Percentiles rank a stretch among this genome's conserved stretches.
These are phyloP conservation scores for Gossypium lobatum DNA, from an alignment of 441 rosid genomes.

Conservation along the genomic window DNA sequence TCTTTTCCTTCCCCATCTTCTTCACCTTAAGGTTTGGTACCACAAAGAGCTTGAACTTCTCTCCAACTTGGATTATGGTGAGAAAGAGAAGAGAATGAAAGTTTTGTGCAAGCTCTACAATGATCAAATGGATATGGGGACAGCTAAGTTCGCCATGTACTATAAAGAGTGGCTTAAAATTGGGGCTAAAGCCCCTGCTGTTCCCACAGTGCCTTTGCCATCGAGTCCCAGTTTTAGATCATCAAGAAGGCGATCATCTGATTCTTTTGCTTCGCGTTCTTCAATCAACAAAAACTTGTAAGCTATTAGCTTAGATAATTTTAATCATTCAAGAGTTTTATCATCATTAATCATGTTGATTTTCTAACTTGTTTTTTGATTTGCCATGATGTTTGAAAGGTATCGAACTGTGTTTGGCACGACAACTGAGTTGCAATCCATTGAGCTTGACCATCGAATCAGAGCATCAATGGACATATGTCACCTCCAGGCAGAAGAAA, in stretches of 20 bases:
- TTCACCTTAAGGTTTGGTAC: conserved; percentile 62
- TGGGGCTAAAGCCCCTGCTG: conserved; percentile 40
- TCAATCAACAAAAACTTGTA: conserved; percentile 38
- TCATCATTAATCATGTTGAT: background rate
- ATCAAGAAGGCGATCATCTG: conserved; percentile 42
- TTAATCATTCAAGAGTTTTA: background rate
- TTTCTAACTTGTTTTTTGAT: conserved; percentile 7
- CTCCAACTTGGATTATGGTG: conserved; percentile 21
- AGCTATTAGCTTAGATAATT: conserved; percentile 16
- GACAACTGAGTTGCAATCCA: conserved; percentile 19
- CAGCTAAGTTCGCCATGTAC: conserved; percentile 42
- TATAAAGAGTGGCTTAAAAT: conserved; percentile 52
- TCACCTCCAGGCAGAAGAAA: conserved; percentile 21
- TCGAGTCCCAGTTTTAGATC: conserved; percentile 23
- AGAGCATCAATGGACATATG: conserved; percentile 24
- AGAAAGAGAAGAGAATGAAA: conserved; percentile 33
- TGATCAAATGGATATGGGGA: conserved; percentile 46
- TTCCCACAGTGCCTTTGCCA: conserved; percentile 50
- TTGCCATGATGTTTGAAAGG: conserved; percentile 22
- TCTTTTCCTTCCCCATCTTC: conserved; percentile 64
- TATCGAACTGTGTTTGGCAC: conserved; percentile 41
- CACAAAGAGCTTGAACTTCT: conserved; percentile 37
- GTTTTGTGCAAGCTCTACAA: conserved; percentile 36
- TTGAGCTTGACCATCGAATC: conserved; percentile 19
- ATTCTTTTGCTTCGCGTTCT: conserved; percentile 34